A percentile compares a stretch with the other conserved stretches of the same genome.
Conservation (phyloP, 768 basidiomycete species). For the Dacryopinax spathularia region DNA sequence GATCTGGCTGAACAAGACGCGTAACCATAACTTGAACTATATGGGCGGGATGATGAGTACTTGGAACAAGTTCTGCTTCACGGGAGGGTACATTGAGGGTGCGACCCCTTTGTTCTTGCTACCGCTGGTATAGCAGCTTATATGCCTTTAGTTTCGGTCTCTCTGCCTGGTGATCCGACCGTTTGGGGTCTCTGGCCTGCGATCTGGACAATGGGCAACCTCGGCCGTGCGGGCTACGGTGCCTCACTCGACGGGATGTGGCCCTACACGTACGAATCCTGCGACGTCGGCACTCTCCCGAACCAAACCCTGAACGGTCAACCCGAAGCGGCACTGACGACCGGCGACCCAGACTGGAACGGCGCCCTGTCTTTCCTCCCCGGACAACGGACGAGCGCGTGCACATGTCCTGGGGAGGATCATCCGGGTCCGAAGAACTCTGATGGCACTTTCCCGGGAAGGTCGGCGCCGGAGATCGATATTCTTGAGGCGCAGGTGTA, state of each 20-base stretch:
- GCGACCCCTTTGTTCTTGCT: not conserved
- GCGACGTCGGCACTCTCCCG: constrained; percentile 79
- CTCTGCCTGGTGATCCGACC: constrained; percentile 5
- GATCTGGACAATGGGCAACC: constrained; percentile 52
- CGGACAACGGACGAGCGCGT: constrained; percentile 74
- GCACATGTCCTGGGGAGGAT: constrained; percentile 72
- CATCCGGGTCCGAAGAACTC: constrained; percentile 74
- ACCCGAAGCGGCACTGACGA: constrained; percentile 45
- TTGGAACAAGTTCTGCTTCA: constrained; percentile 91
- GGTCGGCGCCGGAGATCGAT: constrained; percentile 81
- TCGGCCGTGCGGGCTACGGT: constrained; percentile 82
- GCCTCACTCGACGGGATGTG: constrained; percentile 69
- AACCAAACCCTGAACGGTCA: constrained; percentile 63
- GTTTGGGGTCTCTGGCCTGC: constrained; percentile 56
- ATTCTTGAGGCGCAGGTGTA: constrained; percentile 63
- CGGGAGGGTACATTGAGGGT: constrained; percentile 62
- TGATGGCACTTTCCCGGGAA: constrained; percentile 69
- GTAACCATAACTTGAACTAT: constrained; percentile 58
- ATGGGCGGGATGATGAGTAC: constrained; percentile 39
- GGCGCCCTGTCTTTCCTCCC: constrained; percentile 64
- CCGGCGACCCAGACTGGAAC: constrained; percentile 42
- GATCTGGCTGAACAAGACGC: constrained; percentile 53
- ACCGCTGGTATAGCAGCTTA: not conserved
- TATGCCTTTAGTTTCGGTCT: constrained; percentile 7
- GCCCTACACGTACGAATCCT: constrained; percentile 58